Conservation (phyloP, 306 rosid species). For the Hippophae gyantsensis region DNA sequence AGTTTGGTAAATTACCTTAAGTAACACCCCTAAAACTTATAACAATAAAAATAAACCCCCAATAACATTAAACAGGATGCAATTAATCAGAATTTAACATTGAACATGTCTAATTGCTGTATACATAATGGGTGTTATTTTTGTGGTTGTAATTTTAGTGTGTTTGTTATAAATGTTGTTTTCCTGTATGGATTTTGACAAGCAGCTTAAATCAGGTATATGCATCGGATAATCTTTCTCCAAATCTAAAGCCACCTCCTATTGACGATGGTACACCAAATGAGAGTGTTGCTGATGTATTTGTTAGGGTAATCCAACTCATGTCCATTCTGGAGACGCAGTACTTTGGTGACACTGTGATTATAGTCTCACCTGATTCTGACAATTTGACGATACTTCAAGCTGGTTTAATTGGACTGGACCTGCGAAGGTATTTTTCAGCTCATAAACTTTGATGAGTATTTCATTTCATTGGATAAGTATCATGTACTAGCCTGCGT, state of each 20-base stretch:
- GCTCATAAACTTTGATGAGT: too few relatives aligned
- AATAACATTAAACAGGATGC: too few relatives aligned
- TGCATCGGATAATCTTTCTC: slow-evolving; percentile 63
- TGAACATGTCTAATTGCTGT: too few relatives aligned
- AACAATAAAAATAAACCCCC: too few relatives aligned
- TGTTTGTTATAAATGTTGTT: neutral
- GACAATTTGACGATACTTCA: slow-evolving; percentile 78
- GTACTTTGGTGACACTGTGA: slow-evolving; percentile 64
- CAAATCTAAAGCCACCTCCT: slow-evolving; percentile 67
- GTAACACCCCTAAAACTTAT: too few relatives aligned
- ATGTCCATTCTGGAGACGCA: slow-evolving; percentile 95
- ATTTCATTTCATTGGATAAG: too few relatives aligned
- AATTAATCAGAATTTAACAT: too few relatives aligned
- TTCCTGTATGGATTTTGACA: too few relatives aligned
- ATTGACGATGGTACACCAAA: slow-evolving; percentile 80
- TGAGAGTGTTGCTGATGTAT: slow-evolving; percentile 82
- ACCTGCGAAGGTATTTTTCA: slow-evolving; percentile 57
- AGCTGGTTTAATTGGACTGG: slow-evolving; percentile 82
- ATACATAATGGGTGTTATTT: neutral
- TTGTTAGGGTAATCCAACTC: slow-evolving; percentile 82
- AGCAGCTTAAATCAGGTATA: slow-evolving; percentile 37
- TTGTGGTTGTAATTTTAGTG: neutral
- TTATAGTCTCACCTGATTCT: slow-evolving; percentile 89
- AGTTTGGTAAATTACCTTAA: too few relatives aligned
- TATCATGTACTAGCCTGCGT: too few relatives aligned